A percentile compares a stretch with the other conserved stretches of the same genome.
Conservation (phyloP, 176 grass and related monocot genomes). For the Avena insularis region DNA sequence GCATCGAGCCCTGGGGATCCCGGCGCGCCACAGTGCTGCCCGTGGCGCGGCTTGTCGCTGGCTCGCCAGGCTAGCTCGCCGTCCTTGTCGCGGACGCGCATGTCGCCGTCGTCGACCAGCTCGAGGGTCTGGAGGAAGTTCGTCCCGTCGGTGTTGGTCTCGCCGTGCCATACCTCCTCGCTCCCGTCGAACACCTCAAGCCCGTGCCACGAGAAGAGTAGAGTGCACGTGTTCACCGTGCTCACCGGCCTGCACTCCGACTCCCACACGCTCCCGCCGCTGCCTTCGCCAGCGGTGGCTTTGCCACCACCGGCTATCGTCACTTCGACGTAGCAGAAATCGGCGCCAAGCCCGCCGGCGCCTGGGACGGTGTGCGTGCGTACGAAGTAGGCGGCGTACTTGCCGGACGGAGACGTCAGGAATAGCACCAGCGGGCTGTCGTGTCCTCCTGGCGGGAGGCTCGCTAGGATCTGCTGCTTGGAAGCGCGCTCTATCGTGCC, state of each 20-base stretch:
- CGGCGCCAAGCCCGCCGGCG: constrained; percentile 76
- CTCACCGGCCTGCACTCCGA: constrained; percentile 74
- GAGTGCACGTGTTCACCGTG: constrained; percentile 73
- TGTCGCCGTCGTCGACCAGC: constrained; percentile 89
- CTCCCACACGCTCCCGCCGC: constrained; percentile 72
- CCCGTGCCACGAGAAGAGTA: constrained; percentile 77
- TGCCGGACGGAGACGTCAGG: constrained; percentile 72
- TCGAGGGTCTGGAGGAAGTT: constrained; percentile 78
- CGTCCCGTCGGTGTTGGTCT: constrained; percentile 58
- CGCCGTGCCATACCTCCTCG: constrained; percentile 70
- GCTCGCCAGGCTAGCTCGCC: constrained; percentile 90
- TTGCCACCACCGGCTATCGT: background rate
- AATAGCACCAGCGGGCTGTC: constrained; percentile 53
- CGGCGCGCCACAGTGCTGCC: constrained; percentile 71
- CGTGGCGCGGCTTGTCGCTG: constrained; percentile 63
- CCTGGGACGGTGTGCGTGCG: constrained; percentile 56
- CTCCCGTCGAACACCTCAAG: constrained; percentile 87
- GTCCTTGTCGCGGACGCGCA: constrained; percentile 87
- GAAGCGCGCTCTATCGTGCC: constrained; percentile 64
- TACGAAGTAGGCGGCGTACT: constrained; percentile 69
- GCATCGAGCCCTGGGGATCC: constrained; percentile 61
- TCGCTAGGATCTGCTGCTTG: constrained; percentile 90
- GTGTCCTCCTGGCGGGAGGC: constrained; percentile 46
- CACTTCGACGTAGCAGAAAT: constrained; percentile 92
- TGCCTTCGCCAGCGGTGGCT: background rate